Percentiles rank a stretch among this genome's conserved stretches.
Evolutionary conservation across 1,284 basidiomycete species (phyloP).

Genomic region (Trichosporon coremiiforme): DNA sequence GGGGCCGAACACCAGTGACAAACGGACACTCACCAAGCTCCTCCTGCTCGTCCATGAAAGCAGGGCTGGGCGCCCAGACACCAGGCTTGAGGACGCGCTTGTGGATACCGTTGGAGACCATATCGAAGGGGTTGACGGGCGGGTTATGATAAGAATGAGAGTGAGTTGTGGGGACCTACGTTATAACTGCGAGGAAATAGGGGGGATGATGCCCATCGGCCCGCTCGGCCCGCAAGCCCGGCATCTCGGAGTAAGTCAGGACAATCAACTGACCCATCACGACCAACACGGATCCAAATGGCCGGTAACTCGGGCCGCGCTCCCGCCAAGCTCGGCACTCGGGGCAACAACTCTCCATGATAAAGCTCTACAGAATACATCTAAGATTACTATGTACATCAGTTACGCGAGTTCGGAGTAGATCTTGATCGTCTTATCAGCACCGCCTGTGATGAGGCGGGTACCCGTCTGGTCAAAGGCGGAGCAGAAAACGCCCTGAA

Average conservation of each 20-base stretch:
- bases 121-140: slow-evolving; percentile 5
- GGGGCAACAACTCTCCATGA: neutral
- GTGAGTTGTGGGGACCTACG: neutral
- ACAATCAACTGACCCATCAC: neutral
- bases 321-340: neutral
- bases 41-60: slow-evolving; percentile 78
- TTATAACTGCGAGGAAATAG: slow-evolving; percentile 12
- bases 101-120: slow-evolving; percentile 29
- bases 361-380: slow-evolving; percentile 7
- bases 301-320: slow-evolving; percentile 4
- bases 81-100: slow-evolving; percentile 69
- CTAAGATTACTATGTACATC: slow-evolving; percentile 8
- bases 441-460: slow-evolving; percentile 90
- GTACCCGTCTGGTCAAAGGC: slow-evolving; percentile 96
- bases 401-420: slow-evolving; percentile 51
- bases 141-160: neutral
- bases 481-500: slow-evolving; percentile 76
- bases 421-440: slow-evolving; percentile 95
- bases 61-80: slow-evolving; percentile 80
- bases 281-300: neutral
- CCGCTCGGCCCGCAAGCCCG: slow-evolving; percentile 12
- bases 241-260: slow-evolving; percentile 1
- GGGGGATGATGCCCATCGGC: neutral
- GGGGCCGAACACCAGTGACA: neutral
- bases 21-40: slow-evolving; percentile 68